phyloP scores from a whole-genome alignment of 257 asterid genomes.

The Solanum ossicruentum region DNA sequence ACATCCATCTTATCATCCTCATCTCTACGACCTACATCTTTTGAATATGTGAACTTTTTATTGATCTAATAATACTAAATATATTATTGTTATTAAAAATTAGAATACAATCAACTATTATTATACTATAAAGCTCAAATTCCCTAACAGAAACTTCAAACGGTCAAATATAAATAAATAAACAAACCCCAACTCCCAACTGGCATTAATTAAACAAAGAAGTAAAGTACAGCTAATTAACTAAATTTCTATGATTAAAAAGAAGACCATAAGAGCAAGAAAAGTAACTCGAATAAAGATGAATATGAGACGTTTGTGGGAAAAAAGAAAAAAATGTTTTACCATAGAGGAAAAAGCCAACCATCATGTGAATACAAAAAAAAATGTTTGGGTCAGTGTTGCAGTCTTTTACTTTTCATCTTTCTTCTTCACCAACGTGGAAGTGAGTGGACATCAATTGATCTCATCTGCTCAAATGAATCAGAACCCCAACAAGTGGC shows the following conservation, averaged over 20 bases:
- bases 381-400: background rate
- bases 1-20: no score
- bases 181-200: background rate
- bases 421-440: background rate
- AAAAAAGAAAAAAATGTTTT: background rate
- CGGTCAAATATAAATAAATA: background rate
- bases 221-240: background rate
- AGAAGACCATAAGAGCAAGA: background rate
- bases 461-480: background rate
- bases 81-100: no score
- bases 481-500: background rate
- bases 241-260: background rate
- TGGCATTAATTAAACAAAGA: background rate
- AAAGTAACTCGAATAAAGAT: background rate
- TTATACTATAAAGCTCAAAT: background rate
- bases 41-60: no score
- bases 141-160: background rate
- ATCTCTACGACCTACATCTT: no score
- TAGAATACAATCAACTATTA: background rate
- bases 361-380: background rate
- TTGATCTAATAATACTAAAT: no score
- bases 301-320: background rate
- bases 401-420: background rate
- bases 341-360: background rate
- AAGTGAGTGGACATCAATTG: background rate